phyloP scores from a whole-genome alignment of 768 basidiomycete species.

The Cystofilobasidium macerans region DNA sequence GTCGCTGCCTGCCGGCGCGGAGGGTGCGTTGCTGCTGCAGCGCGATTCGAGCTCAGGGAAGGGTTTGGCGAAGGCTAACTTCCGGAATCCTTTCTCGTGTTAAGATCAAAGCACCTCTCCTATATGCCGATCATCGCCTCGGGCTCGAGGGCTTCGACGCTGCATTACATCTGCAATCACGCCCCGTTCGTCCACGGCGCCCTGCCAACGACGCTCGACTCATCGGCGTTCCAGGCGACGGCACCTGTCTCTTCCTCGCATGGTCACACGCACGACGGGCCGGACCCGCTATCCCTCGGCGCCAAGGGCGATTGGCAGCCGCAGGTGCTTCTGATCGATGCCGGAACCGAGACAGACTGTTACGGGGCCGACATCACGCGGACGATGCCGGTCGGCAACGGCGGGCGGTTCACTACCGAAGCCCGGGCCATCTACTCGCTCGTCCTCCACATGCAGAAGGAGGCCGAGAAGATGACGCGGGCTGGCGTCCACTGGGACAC shows the following conservation, averaged over 20 bases:
- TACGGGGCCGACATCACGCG: constrained; percentile 56
- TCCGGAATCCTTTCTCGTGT: too few species aligned
- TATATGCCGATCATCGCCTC: constrained; percentile 89
- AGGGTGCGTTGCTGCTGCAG: neutral
- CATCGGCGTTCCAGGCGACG: constrained; percentile 29
- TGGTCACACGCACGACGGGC: constrained; percentile 23
- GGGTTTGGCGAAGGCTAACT: too few species aligned
- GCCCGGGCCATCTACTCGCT: constrained; percentile 73
- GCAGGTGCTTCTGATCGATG: constrained; percentile 75
- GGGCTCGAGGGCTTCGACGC: constrained; percentile 69
- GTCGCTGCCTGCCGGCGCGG: constrained; percentile 69
- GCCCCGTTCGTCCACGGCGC: constrained; percentile 29
- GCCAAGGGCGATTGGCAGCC: constrained; percentile 47
- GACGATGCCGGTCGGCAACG: constrained; percentile 61
- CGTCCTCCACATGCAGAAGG: constrained; percentile 77
- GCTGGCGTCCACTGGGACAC: constrained; percentile 85
- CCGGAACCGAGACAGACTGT: constrained; percentile 77
- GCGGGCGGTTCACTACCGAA: constrained; percentile 73
- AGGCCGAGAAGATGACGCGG: constrained; percentile 56
- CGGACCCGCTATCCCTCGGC: constrained; percentile 29
- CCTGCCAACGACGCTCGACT: constrained; percentile 32
- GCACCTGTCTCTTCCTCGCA: neutral
- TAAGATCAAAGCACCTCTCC: constrained; percentile 76
- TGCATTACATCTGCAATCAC: constrained; percentile 85
- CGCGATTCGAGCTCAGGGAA: too few species aligned